Percentiles rank a stretch among this genome's conserved stretches.
Conservation (phyloP, 768 basidiomycete species). For the Leucosporidium yakuticum region DNA sequence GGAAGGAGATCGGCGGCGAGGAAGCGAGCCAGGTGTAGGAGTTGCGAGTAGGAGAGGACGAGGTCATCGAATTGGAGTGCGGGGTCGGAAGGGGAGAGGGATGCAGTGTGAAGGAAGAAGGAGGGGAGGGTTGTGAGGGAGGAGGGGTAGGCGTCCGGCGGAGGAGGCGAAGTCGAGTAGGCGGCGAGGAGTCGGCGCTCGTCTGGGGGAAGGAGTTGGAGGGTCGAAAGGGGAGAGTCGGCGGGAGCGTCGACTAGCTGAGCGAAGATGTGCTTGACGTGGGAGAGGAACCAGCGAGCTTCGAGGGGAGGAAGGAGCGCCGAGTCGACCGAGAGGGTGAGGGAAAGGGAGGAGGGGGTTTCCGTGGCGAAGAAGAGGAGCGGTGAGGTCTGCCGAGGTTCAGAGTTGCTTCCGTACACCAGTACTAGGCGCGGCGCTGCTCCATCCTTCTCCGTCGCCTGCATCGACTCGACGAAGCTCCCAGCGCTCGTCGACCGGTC, state of each 20-base stretch:
- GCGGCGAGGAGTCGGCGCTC: slow-evolving; percentile 2
- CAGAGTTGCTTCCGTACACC: not conserved
- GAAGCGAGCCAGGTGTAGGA: slow-evolving; percentile 9
- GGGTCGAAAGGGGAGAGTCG: not conserved
- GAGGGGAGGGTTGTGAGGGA: slow-evolving; percentile 3
- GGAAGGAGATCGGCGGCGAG: slow-evolving; percentile 18
- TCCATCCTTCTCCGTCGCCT: not conserved
- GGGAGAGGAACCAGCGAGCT: slow-evolving; percentile 28
- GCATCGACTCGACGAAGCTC: not conserved
- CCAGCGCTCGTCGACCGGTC: not conserved
- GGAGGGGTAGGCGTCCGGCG: slow-evolving; percentile 10
- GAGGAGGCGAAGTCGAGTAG: slow-evolving; percentile 2
- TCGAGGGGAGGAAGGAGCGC: slow-evolving; percentile 16
- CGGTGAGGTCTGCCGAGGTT: not conserved
- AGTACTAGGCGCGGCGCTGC: not conserved
- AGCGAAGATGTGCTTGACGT: not conserved
- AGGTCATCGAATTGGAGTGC: slow-evolving; percentile 21
- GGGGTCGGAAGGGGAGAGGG: slow-evolving; percentile 10
- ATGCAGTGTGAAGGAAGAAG: slow-evolving; percentile 26
- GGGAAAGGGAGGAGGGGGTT: no score
- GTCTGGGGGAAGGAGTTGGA: slow-evolving; percentile 4
- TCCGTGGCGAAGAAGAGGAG: not conserved
- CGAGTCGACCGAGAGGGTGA: slow-evolving; percentile 15
- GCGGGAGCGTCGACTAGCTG: not conserved
- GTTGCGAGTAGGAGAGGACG: slow-evolving; percentile 20